phyloP scores from a whole-genome alignment of 176 grass and related monocot genomes.

The Lolium rigidum region DNA sequence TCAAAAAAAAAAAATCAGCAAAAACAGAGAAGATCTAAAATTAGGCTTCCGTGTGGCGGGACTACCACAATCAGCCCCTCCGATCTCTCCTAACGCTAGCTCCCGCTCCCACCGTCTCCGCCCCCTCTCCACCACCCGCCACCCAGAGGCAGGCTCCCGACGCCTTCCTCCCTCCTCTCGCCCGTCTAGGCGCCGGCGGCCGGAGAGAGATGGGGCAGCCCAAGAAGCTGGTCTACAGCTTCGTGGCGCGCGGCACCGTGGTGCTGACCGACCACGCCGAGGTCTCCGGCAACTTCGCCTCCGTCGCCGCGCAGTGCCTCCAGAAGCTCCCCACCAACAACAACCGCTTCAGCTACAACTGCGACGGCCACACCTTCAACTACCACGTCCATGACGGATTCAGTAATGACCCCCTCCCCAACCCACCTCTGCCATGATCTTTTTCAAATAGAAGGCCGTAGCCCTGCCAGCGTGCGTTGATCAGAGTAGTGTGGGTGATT shows the following conservation, averaged over 20 bases:
- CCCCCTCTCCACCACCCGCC: not conserved
- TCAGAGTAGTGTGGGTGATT: not conserved
- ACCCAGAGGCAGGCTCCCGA: not conserved
- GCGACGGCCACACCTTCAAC: conserved; percentile 83
- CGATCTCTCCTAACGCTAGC: not conserved
- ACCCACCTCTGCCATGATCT: no score
- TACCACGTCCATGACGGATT: conserved; percentile 84
- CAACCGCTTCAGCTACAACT: conserved; percentile 72
- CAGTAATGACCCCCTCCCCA: conserved; percentile 38
- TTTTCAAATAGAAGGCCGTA: no score
- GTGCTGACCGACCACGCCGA: conserved; percentile 78
- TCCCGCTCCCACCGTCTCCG: not conserved
- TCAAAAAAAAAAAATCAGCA: no score
- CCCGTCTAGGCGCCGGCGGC: conserved; percentile 17
- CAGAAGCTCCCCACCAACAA: conserved; percentile 72
- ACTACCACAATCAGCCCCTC: conserved; percentile 15
- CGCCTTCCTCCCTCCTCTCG: not conserved
- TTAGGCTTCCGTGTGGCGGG: not conserved
- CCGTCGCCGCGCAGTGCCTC: conserved; percentile 66
- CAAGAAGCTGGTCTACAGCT: conserved; percentile 63
- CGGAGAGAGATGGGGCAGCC: conserved; percentile 57
- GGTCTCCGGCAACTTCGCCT: conserved; percentile 75
- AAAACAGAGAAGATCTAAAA: not conserved
- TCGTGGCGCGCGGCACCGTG: conserved; percentile 57
- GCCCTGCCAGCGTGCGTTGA: not conserved